Percentiles rank a stretch among this genome's conserved stretches.
These are phyloP conservation scores for Leccinum variabile DNA, from an alignment of 1,284 basidiomycete genomes.

Conservation along the genomic window DNA sequence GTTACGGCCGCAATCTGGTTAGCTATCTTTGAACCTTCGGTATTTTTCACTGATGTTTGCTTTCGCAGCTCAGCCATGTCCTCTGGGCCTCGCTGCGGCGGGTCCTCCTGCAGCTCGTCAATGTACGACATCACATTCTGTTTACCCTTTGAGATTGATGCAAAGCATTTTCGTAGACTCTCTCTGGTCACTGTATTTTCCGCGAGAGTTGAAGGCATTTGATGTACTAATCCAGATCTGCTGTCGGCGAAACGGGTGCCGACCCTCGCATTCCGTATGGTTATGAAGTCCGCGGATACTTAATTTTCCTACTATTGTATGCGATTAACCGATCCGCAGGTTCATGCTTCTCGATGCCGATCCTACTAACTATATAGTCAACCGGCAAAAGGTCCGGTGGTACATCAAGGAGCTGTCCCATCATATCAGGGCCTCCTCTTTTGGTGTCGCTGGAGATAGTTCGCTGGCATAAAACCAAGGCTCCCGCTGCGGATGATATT, in stretches of 20 bases:
- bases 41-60: constrained; percentile 5
- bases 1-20: constrained; percentile 34
- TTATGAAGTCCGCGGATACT: neutral
- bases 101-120: constrained; percentile 14
- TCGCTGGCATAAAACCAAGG: neutral
- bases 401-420: constrained; percentile 51
- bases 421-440: constrained; percentile 46
- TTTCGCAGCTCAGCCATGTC: constrained; percentile 29
- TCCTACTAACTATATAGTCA: constrained; percentile 51
- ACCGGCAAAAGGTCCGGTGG: constrained; percentile 50
- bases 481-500: constrained; percentile 44
- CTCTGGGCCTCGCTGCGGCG: constrained; percentile 27
- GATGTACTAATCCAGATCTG: no score
- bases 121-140: constrained; percentile 17
- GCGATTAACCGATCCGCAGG: constrained; percentile 36
- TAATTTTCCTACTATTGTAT: neutral
- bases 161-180: no score
- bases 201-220: no score
- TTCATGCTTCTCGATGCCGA: constrained; percentile 75
- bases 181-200: no score
- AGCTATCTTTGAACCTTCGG: neutral
- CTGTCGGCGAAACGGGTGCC: no score
- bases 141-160: no score
- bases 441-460: constrained; percentile 31
- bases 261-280: no score